Base-by-base conservation (phyloP, 139 green algal species). In the Chlamydomonas sp. region DNA sequence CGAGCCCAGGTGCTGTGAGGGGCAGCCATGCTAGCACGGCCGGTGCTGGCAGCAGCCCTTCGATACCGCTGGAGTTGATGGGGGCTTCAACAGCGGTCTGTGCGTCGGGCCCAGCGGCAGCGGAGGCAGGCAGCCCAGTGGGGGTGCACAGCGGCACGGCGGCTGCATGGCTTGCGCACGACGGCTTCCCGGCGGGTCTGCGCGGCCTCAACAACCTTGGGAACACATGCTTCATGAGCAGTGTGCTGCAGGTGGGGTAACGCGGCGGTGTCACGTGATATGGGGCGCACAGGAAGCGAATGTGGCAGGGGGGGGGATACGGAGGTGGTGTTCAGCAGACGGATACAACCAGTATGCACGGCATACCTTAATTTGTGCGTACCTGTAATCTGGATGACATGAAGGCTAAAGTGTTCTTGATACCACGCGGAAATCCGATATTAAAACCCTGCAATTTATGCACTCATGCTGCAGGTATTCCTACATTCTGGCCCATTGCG, bases 211-310 rank as follows among this genome's bases (percentile, higher is more conserved):
- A 96, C 90, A 99, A 99, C 92, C 91, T 99, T 64, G 97, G 97
- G 83, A 98, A 99, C 93, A 99, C 97, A 1, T 99, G 97, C 93
- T 99, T 99, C 92, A 98, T 99, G 96, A 99, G 97, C 92, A 96
- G 93, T 83, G 94, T 99, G 57, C 91, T 99, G 77, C 97, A 99
- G 95, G 92, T 92, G 69, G 31, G 85, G 59, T 62, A 6, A 49
- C 49, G 16, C 18, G 20, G n/a, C 4, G 71, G 71, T 16, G 68
- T 16, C 9, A 17, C 12, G 67, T 10, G 68, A 16, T 74, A 2
- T 2, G 6, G 68, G 16, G 68, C 1, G 68, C 16, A 72, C 7
- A 4, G 67, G 67, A 20, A 72, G 67, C 2, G 17, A 2, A 72
- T 16, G 6, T 4, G 7, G 9, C 3, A 72, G 9, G 67, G 9